Percentiles rank a stretch among this genome's conserved stretches.
Evolutionary conservation across 208 protist genomes (phyloP).

Genomic region (Trypanosoma brucei): DNA sequence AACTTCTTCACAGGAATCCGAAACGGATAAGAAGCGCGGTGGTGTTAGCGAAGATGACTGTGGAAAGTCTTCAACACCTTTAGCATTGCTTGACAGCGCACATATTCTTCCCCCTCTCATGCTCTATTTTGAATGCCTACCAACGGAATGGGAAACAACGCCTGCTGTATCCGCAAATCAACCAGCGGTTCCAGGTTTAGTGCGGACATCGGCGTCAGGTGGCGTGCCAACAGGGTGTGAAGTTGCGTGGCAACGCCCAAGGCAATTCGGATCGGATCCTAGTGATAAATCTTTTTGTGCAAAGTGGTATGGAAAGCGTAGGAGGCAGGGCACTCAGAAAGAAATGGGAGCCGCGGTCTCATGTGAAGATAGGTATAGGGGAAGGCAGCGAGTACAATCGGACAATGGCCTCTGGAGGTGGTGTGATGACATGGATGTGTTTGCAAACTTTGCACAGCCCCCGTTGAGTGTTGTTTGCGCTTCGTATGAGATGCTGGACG

Average conservation of each 20-base stretch:
- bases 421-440: constrained; percentile 33
- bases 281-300: constrained; percentile 40
- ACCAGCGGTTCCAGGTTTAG: background rate
- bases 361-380: background rate
- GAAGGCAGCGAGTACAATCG: background rate
- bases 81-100: constrained; percentile 1
- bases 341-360: too few species aligned
- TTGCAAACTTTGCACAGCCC: constrained; percentile 57
- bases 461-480: constrained; percentile 27
- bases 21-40: too few species aligned
- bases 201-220: background rate
- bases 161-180: background rate
- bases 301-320: background rate
- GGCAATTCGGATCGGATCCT: constrained; percentile 9
- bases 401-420: background rate
- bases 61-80: background rate
- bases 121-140: constrained; percentile 25
- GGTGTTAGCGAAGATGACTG: too few species aligned
- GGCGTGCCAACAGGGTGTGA: background rate
- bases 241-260: background rate
- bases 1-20: too few species aligned
- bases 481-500: constrained; percentile 43
- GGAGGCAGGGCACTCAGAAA: background rate
- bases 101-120: constrained; percentile 32
- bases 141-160: constrained; percentile 1